Evolutionary conservation across 176 grass and related monocot genomes (phyloP).

Genomic region (Stipa capillata): DNA sequence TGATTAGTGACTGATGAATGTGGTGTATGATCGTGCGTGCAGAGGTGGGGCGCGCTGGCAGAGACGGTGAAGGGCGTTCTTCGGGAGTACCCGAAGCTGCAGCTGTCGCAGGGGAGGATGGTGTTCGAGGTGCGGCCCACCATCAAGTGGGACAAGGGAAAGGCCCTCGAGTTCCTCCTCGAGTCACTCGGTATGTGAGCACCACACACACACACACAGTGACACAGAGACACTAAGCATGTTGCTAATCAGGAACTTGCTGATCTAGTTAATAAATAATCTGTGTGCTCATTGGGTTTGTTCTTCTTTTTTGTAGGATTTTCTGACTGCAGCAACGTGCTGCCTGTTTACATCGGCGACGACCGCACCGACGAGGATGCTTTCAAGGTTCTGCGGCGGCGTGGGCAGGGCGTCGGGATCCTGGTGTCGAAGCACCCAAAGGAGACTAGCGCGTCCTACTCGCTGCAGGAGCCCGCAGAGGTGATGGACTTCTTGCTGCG

Average conservation of each 20-base stretch:
- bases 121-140: constrained; percentile 79
- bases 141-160: constrained; percentile 98
- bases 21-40: background rate
- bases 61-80: constrained; percentile 58
- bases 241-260: too few relatives aligned
- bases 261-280: too few relatives aligned
- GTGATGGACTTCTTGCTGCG: constrained; percentile 68
- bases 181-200: constrained; percentile 87
- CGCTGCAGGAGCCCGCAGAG: constrained; percentile 70
- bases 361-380: constrained; percentile 96
- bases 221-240: too few relatives aligned
- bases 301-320: constrained; percentile 23
- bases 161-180: constrained; percentile 92
- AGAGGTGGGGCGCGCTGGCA: constrained; percentile 49
- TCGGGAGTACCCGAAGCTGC: constrained; percentile 51
- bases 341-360: constrained; percentile 88
- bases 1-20: background rate
- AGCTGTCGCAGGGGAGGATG: constrained; percentile 65
- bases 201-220: too few relatives aligned
- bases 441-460: constrained; percentile 73
- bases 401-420: constrained; percentile 70
- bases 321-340: constrained; percentile 47
- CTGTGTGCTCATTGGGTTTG: background rate
- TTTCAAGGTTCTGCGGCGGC: constrained; percentile 60
- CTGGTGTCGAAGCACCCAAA: constrained; percentile 81